A percentile compares a stretch with the other conserved stretches of the same genome.
Evolutionary conservation across 2,329 filamentous ascomycete species (phyloP).

Genomic region (Metarhizium anisopliae): DNA sequence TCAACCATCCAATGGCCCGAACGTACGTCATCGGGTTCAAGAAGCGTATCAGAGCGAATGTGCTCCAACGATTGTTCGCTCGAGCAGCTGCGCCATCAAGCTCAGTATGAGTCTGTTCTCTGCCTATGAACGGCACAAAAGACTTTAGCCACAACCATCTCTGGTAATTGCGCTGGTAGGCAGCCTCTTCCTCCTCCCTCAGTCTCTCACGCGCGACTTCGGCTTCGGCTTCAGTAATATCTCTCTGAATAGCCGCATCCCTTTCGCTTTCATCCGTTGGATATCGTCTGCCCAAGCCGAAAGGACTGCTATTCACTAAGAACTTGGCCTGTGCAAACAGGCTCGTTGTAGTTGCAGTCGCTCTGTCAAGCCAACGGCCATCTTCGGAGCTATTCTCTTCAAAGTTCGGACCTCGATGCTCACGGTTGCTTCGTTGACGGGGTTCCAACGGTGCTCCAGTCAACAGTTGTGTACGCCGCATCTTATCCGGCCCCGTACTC

Average conservation of each 20-base stretch:
- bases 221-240: constrained; percentile 11
- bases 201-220: constrained; percentile 4
- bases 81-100: background rate
- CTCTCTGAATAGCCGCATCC: constrained; percentile 14
- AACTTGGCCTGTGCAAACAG: constrained; percentile 6
- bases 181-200: constrained; percentile 3
- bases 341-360: constrained; percentile 4
- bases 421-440: background rate
- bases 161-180: constrained; percentile 9
- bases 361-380: constrained; percentile 7
- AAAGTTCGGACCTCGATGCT: background rate
- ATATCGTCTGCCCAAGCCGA: constrained; percentile 3
- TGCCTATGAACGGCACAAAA: constrained; percentile 2
- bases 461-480: background rate
- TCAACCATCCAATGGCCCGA: constrained; percentile 14
- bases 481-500: background rate
- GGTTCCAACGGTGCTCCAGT: background rate
- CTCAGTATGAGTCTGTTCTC: background rate
- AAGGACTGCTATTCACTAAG: constrained; percentile 8
- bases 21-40: constrained; percentile 24
- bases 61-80: background rate
- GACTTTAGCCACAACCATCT: constrained; percentile 15
- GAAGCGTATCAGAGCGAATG: constrained; percentile 16
- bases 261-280: constrained; percentile 12
- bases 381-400: constrained; percentile 4